These are phyloP conservation scores for Beauveria scarabaeidicola DNA, from an alignment of 2,329 filamentous ascomycete genomes.

Conservation along the genomic window DNA sequence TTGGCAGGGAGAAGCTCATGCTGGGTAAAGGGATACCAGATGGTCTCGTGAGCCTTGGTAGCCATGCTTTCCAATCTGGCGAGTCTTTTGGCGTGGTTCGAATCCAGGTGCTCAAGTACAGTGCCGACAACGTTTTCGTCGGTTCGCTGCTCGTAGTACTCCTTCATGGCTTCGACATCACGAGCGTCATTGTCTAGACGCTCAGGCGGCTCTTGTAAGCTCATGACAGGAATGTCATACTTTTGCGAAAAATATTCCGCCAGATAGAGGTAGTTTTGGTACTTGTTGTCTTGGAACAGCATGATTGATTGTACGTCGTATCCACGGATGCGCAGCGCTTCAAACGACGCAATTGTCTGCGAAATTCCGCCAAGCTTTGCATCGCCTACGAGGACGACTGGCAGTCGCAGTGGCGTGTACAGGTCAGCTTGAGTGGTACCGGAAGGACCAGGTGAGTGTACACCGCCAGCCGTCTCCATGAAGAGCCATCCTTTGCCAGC, in stretches of 20 bases:
- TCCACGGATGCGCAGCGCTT: slow-evolving; percentile 68
- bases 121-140: slow-evolving; percentile 29
- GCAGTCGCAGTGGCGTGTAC: slow-evolving; percentile 65
- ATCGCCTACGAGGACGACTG: slow-evolving; percentile 67
- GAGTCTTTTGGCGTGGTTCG: slow-evolving; percentile 48
- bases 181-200: slow-evolving; percentile 28
- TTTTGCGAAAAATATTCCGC: slow-evolving; percentile 55
- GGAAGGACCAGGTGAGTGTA: slow-evolving; percentile 70
- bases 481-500: slow-evolving; percentile 50
- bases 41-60: slow-evolving; percentile 49
- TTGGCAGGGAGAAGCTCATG: slow-evolving; percentile 54
- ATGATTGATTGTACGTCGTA: slow-evolving; percentile 67
- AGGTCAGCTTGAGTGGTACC: slow-evolving; percentile 70
- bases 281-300: slow-evolving; percentile 57
- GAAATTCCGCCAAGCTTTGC: slow-evolving; percentile 71
- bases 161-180: slow-evolving; percentile 49
- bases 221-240: slow-evolving; percentile 47
- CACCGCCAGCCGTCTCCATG: slow-evolving; percentile 74
- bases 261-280: slow-evolving; percentile 62
- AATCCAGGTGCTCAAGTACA: slow-evolving; percentile 43
- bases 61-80: slow-evolving; percentile 53
- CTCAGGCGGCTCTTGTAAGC: slow-evolving; percentile 52
- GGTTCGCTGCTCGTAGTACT: slow-evolving; percentile 52
- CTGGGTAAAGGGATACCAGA: slow-evolving; percentile 87
- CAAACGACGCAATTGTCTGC: slow-evolving; percentile 69